Percentiles rank a stretch among this genome's conserved stretches.
Conservation (phyloP, 371 early-diverging fungal species). For the Coemansia sp. region DNA sequence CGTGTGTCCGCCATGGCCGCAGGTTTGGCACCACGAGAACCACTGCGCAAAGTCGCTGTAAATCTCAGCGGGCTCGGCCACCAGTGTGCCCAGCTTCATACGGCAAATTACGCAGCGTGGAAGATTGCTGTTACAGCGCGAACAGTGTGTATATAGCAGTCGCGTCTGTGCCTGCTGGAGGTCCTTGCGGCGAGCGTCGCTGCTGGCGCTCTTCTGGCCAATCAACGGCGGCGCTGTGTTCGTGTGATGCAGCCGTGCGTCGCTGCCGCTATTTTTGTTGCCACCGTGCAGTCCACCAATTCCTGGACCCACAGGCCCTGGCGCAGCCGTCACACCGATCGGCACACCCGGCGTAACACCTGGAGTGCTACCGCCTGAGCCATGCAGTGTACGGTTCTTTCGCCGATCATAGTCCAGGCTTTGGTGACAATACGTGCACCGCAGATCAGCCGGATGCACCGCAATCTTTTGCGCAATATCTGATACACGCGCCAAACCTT, state of each 20-base stretch:
- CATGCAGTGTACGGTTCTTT: conserved; percentile 9
- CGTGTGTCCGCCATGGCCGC: conserved; percentile 94
- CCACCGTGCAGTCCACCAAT: conserved; percentile 12
- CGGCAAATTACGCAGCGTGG: conserved; percentile 93
- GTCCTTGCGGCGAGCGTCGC: conserved; percentile 23
- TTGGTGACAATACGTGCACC: conserved; percentile 87
- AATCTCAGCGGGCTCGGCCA: conserved; percentile 43
- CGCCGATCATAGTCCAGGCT: conserved; percentile 63
- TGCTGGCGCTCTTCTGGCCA: conserved; percentile 8
- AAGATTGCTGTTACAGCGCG: conserved; percentile 81
- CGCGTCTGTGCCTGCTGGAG: conserved; percentile 31
- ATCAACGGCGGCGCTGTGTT: conserved; percentile 19
- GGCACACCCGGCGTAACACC: conserved; percentile 16
- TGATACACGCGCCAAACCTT: conserved; percentile 47
- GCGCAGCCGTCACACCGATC: conserved; percentile 3
- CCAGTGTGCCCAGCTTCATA: conserved; percentile 79
- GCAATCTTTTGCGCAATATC: conserved; percentile 59
- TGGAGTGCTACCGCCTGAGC: conserved; percentile 27
- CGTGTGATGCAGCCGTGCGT: conserved; percentile 14
- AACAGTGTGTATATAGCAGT: conserved; percentile 69
- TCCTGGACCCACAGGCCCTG: conserved; percentile 10
- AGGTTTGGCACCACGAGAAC: conserved; percentile 98
- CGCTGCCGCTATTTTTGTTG: conserved; percentile 25
- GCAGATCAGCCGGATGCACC: conserved; percentile 80
- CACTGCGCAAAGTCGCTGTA: conserved; percentile 76